These are phyloP conservation scores for Oidiodendron maius DNA, from an alignment of 495 filamentous ascomycete genomes.

Conservation along the genomic window DNA sequence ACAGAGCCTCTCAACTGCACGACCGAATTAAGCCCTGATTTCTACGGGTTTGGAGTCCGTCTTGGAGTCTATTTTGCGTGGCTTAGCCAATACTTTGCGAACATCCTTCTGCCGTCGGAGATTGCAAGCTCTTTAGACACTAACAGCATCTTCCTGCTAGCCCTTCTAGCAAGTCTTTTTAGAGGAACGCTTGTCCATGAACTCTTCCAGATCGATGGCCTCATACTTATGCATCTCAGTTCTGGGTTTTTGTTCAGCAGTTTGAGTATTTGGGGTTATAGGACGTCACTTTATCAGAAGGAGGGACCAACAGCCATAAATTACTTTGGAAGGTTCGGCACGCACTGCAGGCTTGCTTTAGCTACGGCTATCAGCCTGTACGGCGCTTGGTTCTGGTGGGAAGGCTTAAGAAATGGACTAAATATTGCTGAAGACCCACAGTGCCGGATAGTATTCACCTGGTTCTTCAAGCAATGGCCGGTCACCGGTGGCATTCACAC, in stretches of 20 bases:
- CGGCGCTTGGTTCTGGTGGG: slow-evolving; percentile 25
- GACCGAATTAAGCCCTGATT: slow-evolving; percentile 17
- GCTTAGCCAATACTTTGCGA: slow-evolving; percentile 21
- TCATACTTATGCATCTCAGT: slow-evolving; percentile 25
- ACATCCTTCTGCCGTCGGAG: slow-evolving; percentile 21
- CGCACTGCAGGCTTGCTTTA: slow-evolving; percentile 19
- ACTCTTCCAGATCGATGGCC: slow-evolving; percentile 20
- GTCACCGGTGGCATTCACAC: slow-evolving; percentile 16
- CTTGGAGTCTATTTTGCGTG: slow-evolving; percentile 27
- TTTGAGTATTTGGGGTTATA: slow-evolving; percentile 24
- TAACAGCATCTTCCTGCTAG: slow-evolving; percentile 23
- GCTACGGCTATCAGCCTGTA: slow-evolving; percentile 21
- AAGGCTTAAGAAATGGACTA: slow-evolving; percentile 13
- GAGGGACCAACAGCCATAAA: slow-evolving; percentile 18
- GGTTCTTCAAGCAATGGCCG: slow-evolving; percentile 21
- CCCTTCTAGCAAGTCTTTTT: slow-evolving; percentile 21
- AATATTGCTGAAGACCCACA: slow-evolving; percentile 11
- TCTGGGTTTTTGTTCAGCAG: slow-evolving; percentile 23
- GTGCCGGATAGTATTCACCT: slow-evolving; percentile 21
- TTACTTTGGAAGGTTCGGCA: slow-evolving; percentile 21
- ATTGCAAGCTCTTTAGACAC: slow-evolving; percentile 20
- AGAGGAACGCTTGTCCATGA: slow-evolving; percentile 10
- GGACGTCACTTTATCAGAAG: slow-evolving; percentile 19
- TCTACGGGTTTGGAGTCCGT: slow-evolving; percentile 25
- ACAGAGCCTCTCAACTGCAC: slow-evolving; percentile 22